These are phyloP conservation scores for Fusarium circinatum DNA, from an alignment of 2,329 filamentous ascomycete species.

Conservation along the genomic window DNA sequence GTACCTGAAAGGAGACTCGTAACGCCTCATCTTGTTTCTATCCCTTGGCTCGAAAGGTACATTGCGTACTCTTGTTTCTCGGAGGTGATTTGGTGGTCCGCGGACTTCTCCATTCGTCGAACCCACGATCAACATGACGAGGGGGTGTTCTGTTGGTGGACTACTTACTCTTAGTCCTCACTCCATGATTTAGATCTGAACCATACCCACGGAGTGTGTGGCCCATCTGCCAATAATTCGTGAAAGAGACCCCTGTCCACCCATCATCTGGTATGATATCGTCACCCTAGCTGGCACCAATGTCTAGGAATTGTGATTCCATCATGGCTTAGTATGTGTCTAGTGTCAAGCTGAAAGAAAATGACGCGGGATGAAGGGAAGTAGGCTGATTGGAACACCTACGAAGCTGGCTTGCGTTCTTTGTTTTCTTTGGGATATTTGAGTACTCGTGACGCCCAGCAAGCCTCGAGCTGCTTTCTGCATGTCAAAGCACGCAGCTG, in stretches of 20 bases:
- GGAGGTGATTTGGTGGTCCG: background rate
- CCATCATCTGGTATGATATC: background rate
- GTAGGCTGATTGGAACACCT: background rate
- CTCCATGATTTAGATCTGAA: conserved; percentile 3
- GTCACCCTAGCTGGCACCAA: background rate
- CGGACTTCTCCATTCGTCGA: background rate
- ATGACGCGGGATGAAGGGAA: background rate
- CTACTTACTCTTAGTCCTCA: background rate
- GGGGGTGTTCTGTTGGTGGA: background rate
- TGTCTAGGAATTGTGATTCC: background rate
- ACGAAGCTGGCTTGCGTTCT: background rate
- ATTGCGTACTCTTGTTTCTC: background rate
- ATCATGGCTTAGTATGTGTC: background rate
- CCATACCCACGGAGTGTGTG: background rate
- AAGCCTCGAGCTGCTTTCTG: background rate
- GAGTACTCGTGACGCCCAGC: background rate
- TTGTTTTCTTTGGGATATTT: background rate
- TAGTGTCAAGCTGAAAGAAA: background rate
- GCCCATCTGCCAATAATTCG: conserved; percentile 2
- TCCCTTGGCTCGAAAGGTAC: background rate
- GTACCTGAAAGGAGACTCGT: background rate
- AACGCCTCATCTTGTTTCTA: background rate
- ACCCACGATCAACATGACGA: background rate
- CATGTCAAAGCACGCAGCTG: background rate
- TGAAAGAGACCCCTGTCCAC: background rate